Evolutionary conservation across 805 yeast genomes (phyloP), one percentile per base, ranked within the genome.

Genomic region (Candida germanica): DNA sequence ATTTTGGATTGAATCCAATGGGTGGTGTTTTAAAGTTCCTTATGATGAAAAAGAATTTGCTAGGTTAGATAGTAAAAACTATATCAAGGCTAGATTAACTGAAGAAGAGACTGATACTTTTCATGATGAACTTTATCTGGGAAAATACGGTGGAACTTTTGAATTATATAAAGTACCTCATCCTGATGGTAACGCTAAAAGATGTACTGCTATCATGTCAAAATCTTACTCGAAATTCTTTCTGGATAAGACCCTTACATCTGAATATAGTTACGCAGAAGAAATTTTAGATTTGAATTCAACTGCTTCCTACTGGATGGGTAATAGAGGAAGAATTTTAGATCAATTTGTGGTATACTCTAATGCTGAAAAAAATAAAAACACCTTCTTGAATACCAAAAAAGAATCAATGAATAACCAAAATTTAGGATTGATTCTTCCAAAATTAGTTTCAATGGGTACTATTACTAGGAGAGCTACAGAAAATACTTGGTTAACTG

Each of bases 401-500:
- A 45, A 52, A 25, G 59, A 51, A 14, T 22, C 41, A 5, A 47
- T 43, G 29, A 45, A 47, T 9, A 47, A 59, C 36, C 33, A 50
- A 15, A 62, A 62, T 1, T 49, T 79, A 43, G 95, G 94, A 0
- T 66, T 89, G 33, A 93, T 94, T 20, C 51, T 93, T 11, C 99
- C 99, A 1, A 77, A 78, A 33, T 70, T 91, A 28, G 71, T 87
- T 6, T 76, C 96, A 2, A 93, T 93, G 96, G 99, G 99, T 1
- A 94, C 99, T 0, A 80, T 93, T 6, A 93, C 99, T 0, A 70
- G 98, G 48, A 71, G 99, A 46, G 96, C 98, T 2, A 96, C 93
- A 2, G 99, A 93, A 54, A 87, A 87, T 43, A 87, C 97, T 0
- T 93, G 99, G 99, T 64, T 93, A 23, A 93, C 99, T 0, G 98